Evolutionary conservation across 805 yeast genomes (phyloP).

Genomic region (Candida awuae): DNA sequence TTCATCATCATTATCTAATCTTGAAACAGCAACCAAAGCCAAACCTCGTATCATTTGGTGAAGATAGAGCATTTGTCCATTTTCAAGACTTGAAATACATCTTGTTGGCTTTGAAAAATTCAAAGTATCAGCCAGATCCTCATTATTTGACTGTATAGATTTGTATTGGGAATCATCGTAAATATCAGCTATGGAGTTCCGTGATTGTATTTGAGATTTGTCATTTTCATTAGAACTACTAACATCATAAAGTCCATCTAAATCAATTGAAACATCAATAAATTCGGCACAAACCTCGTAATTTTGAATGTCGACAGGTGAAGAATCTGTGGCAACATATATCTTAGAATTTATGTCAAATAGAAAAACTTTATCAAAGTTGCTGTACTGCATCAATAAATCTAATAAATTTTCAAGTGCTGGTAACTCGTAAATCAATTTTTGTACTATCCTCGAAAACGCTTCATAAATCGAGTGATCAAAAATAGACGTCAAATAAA

Average conservation of each 20-base stretch:
- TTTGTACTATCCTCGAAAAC: constrained; percentile 86
- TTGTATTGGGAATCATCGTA: constrained; percentile 3
- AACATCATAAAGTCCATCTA: constrained; percentile 61
- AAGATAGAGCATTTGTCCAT: constrained; percentile 76
- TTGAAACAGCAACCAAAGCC: constrained; percentile 80
- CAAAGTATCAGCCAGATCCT: constrained; percentile 2
- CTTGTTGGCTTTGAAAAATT: constrained; percentile 24
- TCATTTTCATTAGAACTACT: constrained; percentile 1
- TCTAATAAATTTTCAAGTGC: constrained; percentile 83
- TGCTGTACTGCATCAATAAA: constrained; percentile 77
- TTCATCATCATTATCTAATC: constrained; percentile 52
- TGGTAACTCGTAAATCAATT: constrained; percentile 81
- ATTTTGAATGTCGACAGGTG: constrained; percentile 91
- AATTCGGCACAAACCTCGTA: constrained; percentile 97
- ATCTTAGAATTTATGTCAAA: constrained; percentile 90
- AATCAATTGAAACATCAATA: constrained; percentile 86
- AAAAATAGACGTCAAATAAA: constrained; percentile 86
- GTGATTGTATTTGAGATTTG: neutral
- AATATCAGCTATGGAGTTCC: constrained; percentile 5
- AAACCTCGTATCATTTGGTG: constrained; percentile 90
- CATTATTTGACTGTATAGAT: neutral
- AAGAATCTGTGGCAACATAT: constrained; percentile 91
- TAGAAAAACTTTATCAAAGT: constrained; percentile 85
- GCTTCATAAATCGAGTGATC: constrained; percentile 97
- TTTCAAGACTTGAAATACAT: constrained; percentile 68